phyloP scores from a whole-genome alignment of 163 green algal species.

The Prototheca cutis region DNA sequence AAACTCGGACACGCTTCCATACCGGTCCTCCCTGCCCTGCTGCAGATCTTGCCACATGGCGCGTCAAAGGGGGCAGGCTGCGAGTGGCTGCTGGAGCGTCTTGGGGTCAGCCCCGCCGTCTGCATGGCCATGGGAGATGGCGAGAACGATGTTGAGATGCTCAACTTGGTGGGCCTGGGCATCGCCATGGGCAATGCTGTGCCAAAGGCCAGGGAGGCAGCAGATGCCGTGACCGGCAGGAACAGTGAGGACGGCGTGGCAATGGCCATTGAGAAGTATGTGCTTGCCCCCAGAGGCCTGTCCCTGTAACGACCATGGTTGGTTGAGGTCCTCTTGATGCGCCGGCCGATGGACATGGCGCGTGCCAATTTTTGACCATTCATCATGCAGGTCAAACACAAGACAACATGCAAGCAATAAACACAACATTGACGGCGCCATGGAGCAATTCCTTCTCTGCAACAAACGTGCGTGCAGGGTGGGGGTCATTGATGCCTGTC shows the following conservation, averaged over 20 bases:
- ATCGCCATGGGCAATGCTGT: slow-evolving; percentile 88
- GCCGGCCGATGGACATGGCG: too few relatives aligned
- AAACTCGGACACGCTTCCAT: too few relatives aligned
- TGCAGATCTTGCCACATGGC: slow-evolving; percentile 77
- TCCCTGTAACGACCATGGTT: not conserved
- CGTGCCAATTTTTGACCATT: too few relatives aligned
- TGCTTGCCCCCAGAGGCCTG: not conserved
- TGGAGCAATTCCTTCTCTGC: too few relatives aligned
- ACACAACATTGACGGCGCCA: too few relatives aligned
- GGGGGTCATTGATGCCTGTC: too few relatives aligned
- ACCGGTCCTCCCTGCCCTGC: slow-evolving; percentile 77
- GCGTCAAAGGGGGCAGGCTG: slow-evolving; percentile 66
- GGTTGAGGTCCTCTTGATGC: too few relatives aligned
- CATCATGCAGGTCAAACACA: too few relatives aligned
- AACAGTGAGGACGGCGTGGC: slow-evolving; percentile 61
- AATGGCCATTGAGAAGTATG: slow-evolving; percentile 42
- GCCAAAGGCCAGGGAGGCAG: slow-evolving; percentile 30
- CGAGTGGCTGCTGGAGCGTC: not conserved
- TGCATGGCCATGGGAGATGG: slow-evolving; percentile 65
- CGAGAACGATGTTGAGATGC: slow-evolving; percentile 60
- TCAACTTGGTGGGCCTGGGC: slow-evolving; percentile 56
- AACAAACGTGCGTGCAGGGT: too few relatives aligned
- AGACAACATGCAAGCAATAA: too few relatives aligned
- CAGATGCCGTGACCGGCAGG: slow-evolving; percentile 33
- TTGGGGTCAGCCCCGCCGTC: not conserved